Base-by-base conservation (phyloP, 1,139 yeast species). In the Keqinozyma sinolaborantium region DNA sequence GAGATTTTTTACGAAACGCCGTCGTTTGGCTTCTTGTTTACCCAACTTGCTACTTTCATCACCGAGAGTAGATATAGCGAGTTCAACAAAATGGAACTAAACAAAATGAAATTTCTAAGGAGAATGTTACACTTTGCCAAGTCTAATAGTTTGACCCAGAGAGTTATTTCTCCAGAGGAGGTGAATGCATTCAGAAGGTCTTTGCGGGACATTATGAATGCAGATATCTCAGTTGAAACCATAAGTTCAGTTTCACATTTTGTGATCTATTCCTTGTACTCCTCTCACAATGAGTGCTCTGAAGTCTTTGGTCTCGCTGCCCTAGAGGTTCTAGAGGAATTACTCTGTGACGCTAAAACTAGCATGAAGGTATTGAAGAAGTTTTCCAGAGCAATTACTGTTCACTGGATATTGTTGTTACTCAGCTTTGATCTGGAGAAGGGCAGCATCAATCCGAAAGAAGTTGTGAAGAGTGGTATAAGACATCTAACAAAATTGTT, bases 351-450 rank as follows among this genome's bases (percentile, higher is more conserved):
- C 30, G 35, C 56, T 2, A 50, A 45, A 7, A 54, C 66, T 0
- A 55, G 64, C 0, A 53, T 63, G 11, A 67, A 64, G 31, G 50
- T 59, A 6, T 46, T 69, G 31, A 63, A 70, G 44, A 73, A 71
- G 41, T 61, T 82, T 27, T 68, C 79, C 9, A 64, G 77, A 29
- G 65, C 83, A 0, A 66, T 83, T 5, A 74, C 85, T 1, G 67
- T 79, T 3, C 83, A 81, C 48, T 79, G 88, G 83, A 59, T 80
- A 2, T 52, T 83, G n/a, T 54, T 82, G 20, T 52, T 82, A 3
- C 47, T 84, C 24, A 69, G 70, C 26, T 53, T 45, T 28, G 60
- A 63, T 12, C 25, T 39, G 2, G 24, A 34, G 6, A 16, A 23
- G 9, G 13, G 35, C 30, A 25, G 38, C 4, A 19, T 34, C 20